Evolutionary conservation across 768 basidiomycete genomes (phyloP), one percentile per base, ranked within the genome.

Genomic region (Russula brevipes): DNA sequence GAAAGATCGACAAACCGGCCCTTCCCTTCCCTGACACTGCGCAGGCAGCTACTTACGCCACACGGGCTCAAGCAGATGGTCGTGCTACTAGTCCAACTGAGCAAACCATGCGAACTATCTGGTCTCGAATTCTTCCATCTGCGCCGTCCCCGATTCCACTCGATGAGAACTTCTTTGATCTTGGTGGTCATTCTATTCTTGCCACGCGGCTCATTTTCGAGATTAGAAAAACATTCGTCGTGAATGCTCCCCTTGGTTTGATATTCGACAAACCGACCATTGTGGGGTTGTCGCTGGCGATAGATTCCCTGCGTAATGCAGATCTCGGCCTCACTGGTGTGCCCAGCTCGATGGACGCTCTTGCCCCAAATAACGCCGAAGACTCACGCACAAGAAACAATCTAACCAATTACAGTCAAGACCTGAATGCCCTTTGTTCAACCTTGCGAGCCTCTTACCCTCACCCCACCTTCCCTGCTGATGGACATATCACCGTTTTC

Each of bases 11-110:
- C 79, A 99, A 98, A 72, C 96, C 97, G 0, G 91, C 92, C 0
- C 84, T 99, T 51, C 97, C 97, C 11, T 99, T 98, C 86, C 97
- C 97, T 7, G 97, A 99, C 74, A 98, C 97, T 0, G 90, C 87
- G 4, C 86, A 90, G 63, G 81, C 74, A 1, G 76, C 80, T 7
- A 69, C 77, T 24, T 74, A 79, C 46, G 80, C 82, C 45, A 75
- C 82, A 1, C 66, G 70, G 36, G 69, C 75, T 38, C 72, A 63
- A 16, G 70, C 72, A 5, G 66, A 72, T 8, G 70, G 73, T 7
- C 76, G 77, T 47, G 74, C 75, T 30, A 76, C 81, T 39, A 85
- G 79, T 17, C 77, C 89, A 0, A 96, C 93, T 0, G 91, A 95
- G 75, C 78, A 86, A 69, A 85, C 82, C 2, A 83, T 99, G 72